Percentiles rank a stretch among this genome's conserved stretches.
phyloP scores from a whole-genome alignment of 2,329 filamentous ascomycete species.

The Hymenotorrendiella dingleyae region DNA sequence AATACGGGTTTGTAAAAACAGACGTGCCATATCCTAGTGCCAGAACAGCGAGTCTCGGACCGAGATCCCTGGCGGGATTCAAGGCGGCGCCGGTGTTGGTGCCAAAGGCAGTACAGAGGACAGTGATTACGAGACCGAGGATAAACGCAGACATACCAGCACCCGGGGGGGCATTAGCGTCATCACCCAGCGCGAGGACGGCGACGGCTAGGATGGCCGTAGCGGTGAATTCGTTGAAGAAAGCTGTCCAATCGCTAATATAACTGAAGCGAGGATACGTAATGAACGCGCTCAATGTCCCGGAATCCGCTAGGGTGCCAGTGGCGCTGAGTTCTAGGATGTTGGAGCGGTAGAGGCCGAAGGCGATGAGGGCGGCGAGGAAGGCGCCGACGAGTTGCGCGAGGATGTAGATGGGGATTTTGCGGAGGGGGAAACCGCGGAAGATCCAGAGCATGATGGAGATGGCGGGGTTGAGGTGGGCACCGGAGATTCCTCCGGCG shows the following conservation, averaged over 20 bases:
- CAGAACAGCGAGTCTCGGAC: slow-evolving; percentile 40
- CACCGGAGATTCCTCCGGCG: slow-evolving; percentile 41
- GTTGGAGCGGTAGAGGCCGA: slow-evolving; percentile 36
- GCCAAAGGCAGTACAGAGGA: slow-evolving; percentile 35
- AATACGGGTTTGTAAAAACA: slow-evolving; percentile 37
- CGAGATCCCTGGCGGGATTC: slow-evolving; percentile 45
- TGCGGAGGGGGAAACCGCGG: slow-evolving; percentile 46
- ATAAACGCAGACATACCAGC: slow-evolving; percentile 47
- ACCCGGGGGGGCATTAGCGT: slow-evolving; percentile 41
- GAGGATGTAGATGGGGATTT: slow-evolving; percentile 43
- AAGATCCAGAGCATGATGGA: slow-evolving; percentile 42
- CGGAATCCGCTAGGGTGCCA: slow-evolving; percentile 18
- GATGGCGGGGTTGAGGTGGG: slow-evolving; percentile 39
- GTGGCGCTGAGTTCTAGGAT: slow-evolving; percentile 26
- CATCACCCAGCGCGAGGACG: slow-evolving; percentile 40
- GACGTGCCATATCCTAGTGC: slow-evolving; percentile 39
- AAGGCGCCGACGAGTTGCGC: slow-evolving; percentile 49
- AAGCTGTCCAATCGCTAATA: slow-evolving; percentile 34
- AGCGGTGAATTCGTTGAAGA: slow-evolving; percentile 43
- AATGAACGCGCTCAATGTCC: slow-evolving; percentile 37
- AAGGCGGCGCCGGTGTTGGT: slow-evolving; percentile 43
- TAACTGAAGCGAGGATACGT: slow-evolving; percentile 37
- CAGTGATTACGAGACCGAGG: slow-evolving; percentile 37
- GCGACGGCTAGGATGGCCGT: slow-evolving; percentile 36
- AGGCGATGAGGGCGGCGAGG: slow-evolving; percentile 41